Conservation (phyloP, 345 rosid genomes). For the Ceriops decandra region DNA sequence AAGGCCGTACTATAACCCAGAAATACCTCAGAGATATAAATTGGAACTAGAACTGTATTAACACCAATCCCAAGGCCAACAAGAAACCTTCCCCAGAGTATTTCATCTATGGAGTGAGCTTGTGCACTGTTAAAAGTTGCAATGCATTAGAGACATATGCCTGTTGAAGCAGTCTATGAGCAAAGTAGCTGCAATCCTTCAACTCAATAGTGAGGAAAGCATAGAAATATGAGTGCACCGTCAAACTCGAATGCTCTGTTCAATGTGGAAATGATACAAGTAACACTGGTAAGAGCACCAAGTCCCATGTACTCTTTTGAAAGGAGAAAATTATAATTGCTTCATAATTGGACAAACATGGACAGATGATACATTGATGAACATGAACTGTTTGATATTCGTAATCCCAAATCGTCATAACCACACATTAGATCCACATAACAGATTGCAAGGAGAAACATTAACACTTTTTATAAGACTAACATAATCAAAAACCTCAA, state of each 20-base stretch:
- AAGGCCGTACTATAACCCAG: slow-evolving; percentile 1
- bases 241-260: too few relatives aligned
- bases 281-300: too few relatives aligned
- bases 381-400: neutral
- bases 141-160: slow-evolving; percentile 4
- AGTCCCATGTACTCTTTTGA: too few relatives aligned
- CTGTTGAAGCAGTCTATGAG: neutral
- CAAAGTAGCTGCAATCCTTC: neutral
- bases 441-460: neutral
- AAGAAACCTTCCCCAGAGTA: slow-evolving; percentile 70
- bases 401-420: neutral
- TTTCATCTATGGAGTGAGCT: slow-evolving; percentile 67
- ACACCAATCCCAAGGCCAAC: slow-evolving; percentile 87
- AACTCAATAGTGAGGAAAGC: too few relatives aligned
- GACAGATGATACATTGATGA: neutral
- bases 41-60: slow-evolving; percentile 73
- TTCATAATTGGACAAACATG: neutral
- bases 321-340: too few relatives aligned
- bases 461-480: neutral
- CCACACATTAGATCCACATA: neutral
- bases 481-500: neutral
- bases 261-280: too few relatives aligned
- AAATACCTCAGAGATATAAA: slow-evolving; percentile 69
- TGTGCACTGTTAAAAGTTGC: slow-evolving; percentile 56
- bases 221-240: too few relatives aligned